Conservation (phyloP, 345 rosid species). For the Hypericum androsaemum region DNA sequence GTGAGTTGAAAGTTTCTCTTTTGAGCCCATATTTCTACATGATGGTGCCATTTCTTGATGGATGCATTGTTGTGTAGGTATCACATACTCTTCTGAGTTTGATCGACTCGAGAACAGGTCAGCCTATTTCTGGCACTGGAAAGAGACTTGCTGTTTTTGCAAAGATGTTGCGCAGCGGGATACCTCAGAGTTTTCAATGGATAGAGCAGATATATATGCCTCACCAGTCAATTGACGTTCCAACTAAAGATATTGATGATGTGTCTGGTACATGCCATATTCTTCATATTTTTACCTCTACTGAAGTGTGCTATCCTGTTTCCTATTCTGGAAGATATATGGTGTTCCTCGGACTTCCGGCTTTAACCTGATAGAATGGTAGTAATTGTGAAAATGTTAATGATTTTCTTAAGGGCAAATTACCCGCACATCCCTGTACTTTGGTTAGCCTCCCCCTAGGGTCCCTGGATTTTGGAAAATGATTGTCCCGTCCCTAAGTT, state of each 20-base stretch:
- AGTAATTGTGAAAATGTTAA: too few species aligned
- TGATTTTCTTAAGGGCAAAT: too few species aligned
- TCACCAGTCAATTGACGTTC: constrained; percentile 26
- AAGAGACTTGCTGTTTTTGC: constrained; percentile 56
- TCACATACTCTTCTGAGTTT: constrained; percentile 94
- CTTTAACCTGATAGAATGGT: too few species aligned
- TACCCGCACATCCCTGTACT: too few species aligned
- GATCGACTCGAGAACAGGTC: constrained; percentile 66
- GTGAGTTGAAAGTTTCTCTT: constrained; percentile 36
- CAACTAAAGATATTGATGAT: constrained; percentile 36
- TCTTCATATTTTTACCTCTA: too few species aligned
- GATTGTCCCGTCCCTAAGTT: too few species aligned
- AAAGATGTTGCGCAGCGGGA: constrained; percentile 81
- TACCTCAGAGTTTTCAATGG: constrained; percentile 65
- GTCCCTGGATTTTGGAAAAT: too few species aligned
- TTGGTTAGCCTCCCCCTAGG: too few species aligned
- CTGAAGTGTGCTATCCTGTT: too few species aligned
- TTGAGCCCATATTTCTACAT: background rate
- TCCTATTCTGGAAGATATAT: too few species aligned
- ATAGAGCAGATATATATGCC: constrained; percentile 42
- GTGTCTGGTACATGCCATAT: constrained; percentile 20
- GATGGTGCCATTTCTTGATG: constrained; percentile 15
- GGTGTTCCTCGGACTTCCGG: too few species aligned
- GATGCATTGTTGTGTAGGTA: constrained; percentile 44
- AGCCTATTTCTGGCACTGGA: constrained; percentile 48